phyloP scores from a whole-genome alignment of 768 basidiomycete species.

The Podaxis pistillaris region DNA sequence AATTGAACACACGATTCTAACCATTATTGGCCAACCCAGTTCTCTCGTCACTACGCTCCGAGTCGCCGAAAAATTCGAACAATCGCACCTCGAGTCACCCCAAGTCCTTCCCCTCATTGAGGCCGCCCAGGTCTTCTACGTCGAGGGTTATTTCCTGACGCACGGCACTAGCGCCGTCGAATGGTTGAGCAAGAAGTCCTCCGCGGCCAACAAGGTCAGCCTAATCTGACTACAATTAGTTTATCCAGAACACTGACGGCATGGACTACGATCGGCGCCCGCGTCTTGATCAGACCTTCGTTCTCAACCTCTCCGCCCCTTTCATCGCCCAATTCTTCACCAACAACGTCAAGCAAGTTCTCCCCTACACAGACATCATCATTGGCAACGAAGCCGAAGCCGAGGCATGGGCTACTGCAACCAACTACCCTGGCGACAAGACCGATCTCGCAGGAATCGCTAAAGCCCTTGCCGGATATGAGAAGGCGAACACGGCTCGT shows the following conservation, averaged over 20 bases:
- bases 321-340: slow-evolving; percentile 96
- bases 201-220: slow-evolving; percentile 69
- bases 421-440: slow-evolving; percentile 63
- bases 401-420: slow-evolving; percentile 75
- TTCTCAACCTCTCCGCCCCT: slow-evolving; percentile 93
- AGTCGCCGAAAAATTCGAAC: slow-evolving; percentile 86
- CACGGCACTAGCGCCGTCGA: slow-evolving; percentile 78
- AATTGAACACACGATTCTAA: slow-evolving; percentile 17
- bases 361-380: slow-evolving; percentile 84
- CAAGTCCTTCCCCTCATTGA: slow-evolving; percentile 75
- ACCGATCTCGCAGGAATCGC: slow-evolving; percentile 66
- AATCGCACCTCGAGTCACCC: slow-evolving; percentile 74
- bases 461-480: slow-evolving; percentile 65
- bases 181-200: slow-evolving; percentile 75
- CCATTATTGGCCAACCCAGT: slow-evolving; percentile 34
- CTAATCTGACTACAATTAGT: not conserved
- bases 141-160: slow-evolving; percentile 97
- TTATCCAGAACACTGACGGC: too few relatives aligned
- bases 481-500: slow-evolving; percentile 74
- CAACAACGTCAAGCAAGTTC: slow-evolving; percentile 72
- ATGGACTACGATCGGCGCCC: too few relatives aligned
- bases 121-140: slow-evolving; percentile 84
- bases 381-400: slow-evolving; percentile 98
- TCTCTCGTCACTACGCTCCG: slow-evolving; percentile 92
- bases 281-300: slow-evolving; percentile 60